Evolutionary conservation across 805 yeast species (phyloP), one percentile per base, ranked within the genome.

Genomic region (Candida ulmi): DNA sequence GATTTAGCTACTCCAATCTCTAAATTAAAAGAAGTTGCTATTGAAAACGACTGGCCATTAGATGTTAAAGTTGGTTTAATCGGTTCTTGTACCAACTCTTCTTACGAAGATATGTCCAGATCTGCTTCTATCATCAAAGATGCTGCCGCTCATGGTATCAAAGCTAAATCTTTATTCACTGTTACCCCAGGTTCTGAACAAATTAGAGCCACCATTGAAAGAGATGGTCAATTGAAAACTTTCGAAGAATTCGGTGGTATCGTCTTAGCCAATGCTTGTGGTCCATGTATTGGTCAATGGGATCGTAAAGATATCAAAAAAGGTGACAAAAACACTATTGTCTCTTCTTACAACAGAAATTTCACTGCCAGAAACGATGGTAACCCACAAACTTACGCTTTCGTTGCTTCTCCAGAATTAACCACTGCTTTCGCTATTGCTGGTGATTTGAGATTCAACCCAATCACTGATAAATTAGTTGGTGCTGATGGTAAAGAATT

Each of bases 241-340:
- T 88, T 91, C 68, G 80, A 82, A 61, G 88, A 87, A 58, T 85
- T 83, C 57, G 97, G 97, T 54, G 98, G 95, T 63, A 76, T 83
- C 45, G 97, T 91, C 40, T 73, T 91, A 61, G 97, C 98, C 46
- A 91, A 91, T 63, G 98, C 98, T 43, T 91, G 98, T 76, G 98
- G 98, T 60, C 98, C 98, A 62, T 90, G 98, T 78, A 90, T 90
- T 62, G 98, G 98, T 60, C 97, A 91, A 75, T 91, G 98, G 98
- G 96, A 90, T 66, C 84, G 98, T 70, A 84, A 75, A 59, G 90
- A 86, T 64, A 79, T 87, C 65, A 80, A 86, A 74, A 88, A 86
- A 76, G 93, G 90, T 63, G 95, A 86, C 67, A 84, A 87, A 71
- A 91, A 91, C 78, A 91, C 97, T 57, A 91, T 91, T 67, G 91